phyloP scores from a whole-genome alignment of 2,329 filamentous ascomycete species.

The Plenodomus tracheiphilus region DNA sequence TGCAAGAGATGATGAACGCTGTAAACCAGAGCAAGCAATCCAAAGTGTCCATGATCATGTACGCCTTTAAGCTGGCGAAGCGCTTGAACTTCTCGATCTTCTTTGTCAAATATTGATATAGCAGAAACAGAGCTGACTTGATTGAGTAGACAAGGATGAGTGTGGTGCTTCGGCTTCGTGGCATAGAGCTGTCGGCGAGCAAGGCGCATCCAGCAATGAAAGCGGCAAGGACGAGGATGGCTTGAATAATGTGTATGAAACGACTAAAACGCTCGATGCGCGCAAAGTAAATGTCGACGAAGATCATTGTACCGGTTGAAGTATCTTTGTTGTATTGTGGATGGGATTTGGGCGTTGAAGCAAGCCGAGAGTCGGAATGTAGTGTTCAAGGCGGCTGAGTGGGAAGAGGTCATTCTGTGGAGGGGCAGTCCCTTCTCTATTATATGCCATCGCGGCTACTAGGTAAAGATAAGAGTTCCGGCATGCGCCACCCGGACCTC shows the following conservation, averaged over 20 bases:
- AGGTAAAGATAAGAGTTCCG: too few relatives aligned
- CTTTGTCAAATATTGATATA: constrained; percentile 47
- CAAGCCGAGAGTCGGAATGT: too few relatives aligned
- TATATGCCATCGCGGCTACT: too few relatives aligned
- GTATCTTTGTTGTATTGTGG: too few relatives aligned
- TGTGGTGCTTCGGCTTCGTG: constrained; percentile 5
- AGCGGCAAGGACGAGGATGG: constrained; percentile 4
- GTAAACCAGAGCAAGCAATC: constrained; percentile 29
- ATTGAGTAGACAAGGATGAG: constrained; percentile 12
- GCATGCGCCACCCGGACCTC: too few relatives aligned
- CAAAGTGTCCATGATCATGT: constrained; percentile 46
- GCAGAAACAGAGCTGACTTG: constrained; percentile 47
- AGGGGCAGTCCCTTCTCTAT: too few relatives aligned
- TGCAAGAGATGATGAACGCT: constrained; percentile 10
- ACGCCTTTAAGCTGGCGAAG: constrained; percentile 46
- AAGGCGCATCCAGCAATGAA: constrained; percentile 9
- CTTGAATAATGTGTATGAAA: constrained; percentile 5
- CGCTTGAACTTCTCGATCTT: constrained; percentile 35
- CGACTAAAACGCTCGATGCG: constrained; percentile 3
- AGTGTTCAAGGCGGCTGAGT: too few relatives aligned
- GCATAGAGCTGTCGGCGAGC: constrained; percentile 8
- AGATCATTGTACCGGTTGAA: neutral
- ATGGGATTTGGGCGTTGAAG: too few relatives aligned
- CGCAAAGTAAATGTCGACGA: neutral
- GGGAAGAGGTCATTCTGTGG: too few relatives aligned